These are phyloP conservation scores for Coniochaeta sp. DNA, from an alignment of 2,329 filamentous ascomycete species.

Conservation along the genomic window DNA sequence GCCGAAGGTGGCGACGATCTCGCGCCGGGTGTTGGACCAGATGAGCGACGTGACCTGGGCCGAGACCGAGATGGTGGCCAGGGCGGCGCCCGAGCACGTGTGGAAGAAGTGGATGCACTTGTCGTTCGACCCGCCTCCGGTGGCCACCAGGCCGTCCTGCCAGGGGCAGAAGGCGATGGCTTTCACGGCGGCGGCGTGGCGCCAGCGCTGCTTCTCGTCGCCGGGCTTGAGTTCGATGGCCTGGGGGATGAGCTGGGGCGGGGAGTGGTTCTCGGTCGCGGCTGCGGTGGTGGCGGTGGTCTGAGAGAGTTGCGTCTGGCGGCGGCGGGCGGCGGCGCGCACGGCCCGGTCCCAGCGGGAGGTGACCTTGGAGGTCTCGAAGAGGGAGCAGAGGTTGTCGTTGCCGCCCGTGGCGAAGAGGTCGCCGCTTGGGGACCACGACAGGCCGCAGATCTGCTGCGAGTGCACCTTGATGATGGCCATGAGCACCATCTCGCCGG, in stretches of 20 bases:
- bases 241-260: neutral
- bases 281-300: neutral
- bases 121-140: slow-evolving; percentile 89
- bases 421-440: slow-evolving; percentile 49
- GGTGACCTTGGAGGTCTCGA: slow-evolving; percentile 58
- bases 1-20: slow-evolving; percentile 90
- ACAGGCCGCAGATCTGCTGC: slow-evolving; percentile 84
- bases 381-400: slow-evolving; percentile 82
- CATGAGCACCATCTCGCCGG: slow-evolving; percentile 69
- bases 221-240: slow-evolving; percentile 44
- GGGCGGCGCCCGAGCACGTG: slow-evolving; percentile 68
- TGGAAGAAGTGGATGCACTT: slow-evolving; percentile 96
- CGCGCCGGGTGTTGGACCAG: slow-evolving; percentile 77
- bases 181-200: slow-evolving; percentile 84
- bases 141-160: slow-evolving; percentile 80
- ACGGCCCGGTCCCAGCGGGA: slow-evolving; percentile 1
- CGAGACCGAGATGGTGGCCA: slow-evolving; percentile 86
- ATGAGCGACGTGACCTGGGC: slow-evolving; percentile 90
- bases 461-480: slow-evolving; percentile 70
- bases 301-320: neutral
- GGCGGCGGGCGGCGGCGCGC: neutral
- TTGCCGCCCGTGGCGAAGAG: slow-evolving; percentile 86
- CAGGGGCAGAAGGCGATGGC: slow-evolving; percentile 96
- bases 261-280: neutral
- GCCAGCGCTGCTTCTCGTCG: slow-evolving; percentile 63